Percentiles rank a stretch among this genome's conserved stretches.
Conservation (phyloP, 257 asterid genomes). For the Nicotiana noctiflora region DNA sequence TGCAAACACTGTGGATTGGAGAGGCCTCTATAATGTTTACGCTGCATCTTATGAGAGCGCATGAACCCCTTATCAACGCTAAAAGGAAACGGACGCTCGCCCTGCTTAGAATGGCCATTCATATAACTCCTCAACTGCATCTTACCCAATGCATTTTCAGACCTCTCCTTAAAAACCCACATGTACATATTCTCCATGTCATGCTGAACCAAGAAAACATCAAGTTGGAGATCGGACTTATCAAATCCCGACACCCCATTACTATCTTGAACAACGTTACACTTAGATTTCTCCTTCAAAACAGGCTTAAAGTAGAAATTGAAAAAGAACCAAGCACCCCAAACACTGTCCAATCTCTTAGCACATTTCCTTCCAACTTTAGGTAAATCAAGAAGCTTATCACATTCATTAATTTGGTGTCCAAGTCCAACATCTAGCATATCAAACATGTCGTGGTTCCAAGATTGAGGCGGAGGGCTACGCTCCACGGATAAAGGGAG, state of each 20-base stretch:
- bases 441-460: conserved; percentile 51
- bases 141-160: conserved; percentile 67
- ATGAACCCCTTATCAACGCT: conserved; percentile 59
- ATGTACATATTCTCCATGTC: conserved; percentile 84
- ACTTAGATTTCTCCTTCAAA: conserved; percentile 54
- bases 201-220: conserved; percentile 61
- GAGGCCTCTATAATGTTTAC: conserved; percentile 61
- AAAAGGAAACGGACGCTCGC: conserved; percentile 61
- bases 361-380: conserved; percentile 48
- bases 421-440: conserved; percentile 63
- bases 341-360: conserved; percentile 53
- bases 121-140: conserved; percentile 74
- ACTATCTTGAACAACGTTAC: conserved; percentile 39
- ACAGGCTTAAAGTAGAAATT: conserved; percentile 69
- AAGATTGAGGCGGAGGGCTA: conserved; percentile 54
- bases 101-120: conserved; percentile 75
- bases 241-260: conserved; percentile 60
- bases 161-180: conserved; percentile 82
- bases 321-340: conserved; percentile 91
- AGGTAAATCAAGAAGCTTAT: conserved; percentile 33
- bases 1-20: conserved; percentile 66
- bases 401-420: conserved; percentile 45
- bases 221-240: conserved; percentile 56
- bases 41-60: conserved; percentile 63
- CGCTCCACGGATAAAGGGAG: conserved; percentile 55